These are phyloP conservation scores for Lentinus brumalis DNA, from an alignment of 768 basidiomycete genomes.

Conservation along the genomic window DNA sequence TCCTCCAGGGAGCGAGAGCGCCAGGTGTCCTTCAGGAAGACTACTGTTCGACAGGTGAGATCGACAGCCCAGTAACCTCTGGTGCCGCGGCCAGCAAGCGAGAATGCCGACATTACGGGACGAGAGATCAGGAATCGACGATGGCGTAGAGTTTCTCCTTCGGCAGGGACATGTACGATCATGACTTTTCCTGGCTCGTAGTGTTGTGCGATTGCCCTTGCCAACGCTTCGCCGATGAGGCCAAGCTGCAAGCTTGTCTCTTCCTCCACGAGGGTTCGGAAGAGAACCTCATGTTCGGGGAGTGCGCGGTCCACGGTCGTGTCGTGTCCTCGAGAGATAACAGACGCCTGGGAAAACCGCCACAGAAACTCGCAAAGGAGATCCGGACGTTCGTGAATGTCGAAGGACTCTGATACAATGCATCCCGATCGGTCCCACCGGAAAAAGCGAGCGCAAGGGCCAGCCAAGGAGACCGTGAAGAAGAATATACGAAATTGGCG, in stretches of 20 bases:
- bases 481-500: conserved; percentile 32
- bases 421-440: conserved; percentile 36
- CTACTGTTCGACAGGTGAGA: not conserved
- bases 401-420: conserved; percentile 32
- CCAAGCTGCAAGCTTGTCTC: not conserved
- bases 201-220: conserved; percentile 2
- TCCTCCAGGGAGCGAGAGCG: not conserved
- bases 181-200: conserved; percentile 6
- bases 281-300: not conserved
- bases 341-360: conserved; percentile 26
- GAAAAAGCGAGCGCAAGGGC: conserved; percentile 31
- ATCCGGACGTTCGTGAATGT: conserved; percentile 22
- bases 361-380: conserved; percentile 33
- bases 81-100: conserved; percentile 1
- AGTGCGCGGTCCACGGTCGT: conserved; percentile 2
- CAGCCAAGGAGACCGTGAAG: conserved; percentile 33
- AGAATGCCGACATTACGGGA: conserved; percentile 2
- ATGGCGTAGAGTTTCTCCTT: not conserved
- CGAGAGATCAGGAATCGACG: conserved; percentile 8
- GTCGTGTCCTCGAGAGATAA: conserved; percentile 29
- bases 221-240: not conserved
- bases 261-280: not conserved
- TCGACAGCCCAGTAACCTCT: conserved; percentile 15
- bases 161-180: not conserved
- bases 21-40: conserved; percentile 17